Evolutionary conservation across 2,329 filamentous ascomycete genomes (phyloP).

Genomic region (Helminthosporium solani): DNA sequence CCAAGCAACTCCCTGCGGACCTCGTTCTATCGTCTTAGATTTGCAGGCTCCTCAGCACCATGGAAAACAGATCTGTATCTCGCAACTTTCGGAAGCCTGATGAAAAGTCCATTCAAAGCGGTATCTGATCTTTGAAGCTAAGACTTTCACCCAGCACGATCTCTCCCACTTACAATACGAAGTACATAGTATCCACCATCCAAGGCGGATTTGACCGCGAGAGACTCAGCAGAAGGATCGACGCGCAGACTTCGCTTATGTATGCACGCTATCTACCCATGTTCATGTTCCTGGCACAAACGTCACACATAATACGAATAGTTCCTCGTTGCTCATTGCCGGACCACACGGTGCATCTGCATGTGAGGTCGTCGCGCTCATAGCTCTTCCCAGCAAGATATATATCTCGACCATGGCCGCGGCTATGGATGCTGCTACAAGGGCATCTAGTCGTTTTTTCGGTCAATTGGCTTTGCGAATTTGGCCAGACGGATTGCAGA

Average conservation of each 20-base stretch:
- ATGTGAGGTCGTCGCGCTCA: too few species aligned
- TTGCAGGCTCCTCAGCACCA: too few species aligned
- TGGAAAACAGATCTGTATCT: too few species aligned
- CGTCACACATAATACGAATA: too few species aligned
- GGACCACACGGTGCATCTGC: too few species aligned
- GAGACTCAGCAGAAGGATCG: too few species aligned
- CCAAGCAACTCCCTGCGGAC: constrained; percentile 1
- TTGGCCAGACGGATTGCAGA: not conserved
- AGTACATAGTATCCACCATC: too few species aligned
- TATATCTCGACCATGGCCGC: constrained; percentile 1
- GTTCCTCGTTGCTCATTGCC: constrained; percentile 10
- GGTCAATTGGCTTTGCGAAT: constrained; percentile 1
- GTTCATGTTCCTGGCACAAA: constrained; percentile 14
- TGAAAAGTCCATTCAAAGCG: too few species aligned
- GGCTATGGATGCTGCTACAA: not conserved
- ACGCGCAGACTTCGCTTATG: too few species aligned
- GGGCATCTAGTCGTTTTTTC: not conserved
- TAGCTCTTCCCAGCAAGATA: not conserved
- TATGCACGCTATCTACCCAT: constrained; percentile 1
- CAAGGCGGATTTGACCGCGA: not conserved
- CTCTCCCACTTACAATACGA: not conserved
- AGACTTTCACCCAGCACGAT: not conserved
- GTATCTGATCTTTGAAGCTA: too few species aligned
- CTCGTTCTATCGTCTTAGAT: too few species aligned
- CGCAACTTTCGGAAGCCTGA: too few species aligned